phyloP scores from a whole-genome alignment of 2,329 filamentous ascomycete genomes.

The Venturia carpophila region DNA sequence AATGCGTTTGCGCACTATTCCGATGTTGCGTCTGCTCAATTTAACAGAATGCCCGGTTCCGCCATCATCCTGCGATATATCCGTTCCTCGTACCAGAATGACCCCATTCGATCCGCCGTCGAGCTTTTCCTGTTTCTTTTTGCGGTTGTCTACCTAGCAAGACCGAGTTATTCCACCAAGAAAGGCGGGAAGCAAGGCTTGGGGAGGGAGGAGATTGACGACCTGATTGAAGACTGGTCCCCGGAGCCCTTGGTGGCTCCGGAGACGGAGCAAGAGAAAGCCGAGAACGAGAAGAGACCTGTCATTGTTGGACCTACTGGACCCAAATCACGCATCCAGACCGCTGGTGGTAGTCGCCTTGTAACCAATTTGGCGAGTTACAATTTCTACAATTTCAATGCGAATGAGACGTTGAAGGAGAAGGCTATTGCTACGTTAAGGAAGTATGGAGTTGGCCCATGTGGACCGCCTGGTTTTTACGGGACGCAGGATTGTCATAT shows the following conservation, averaged over 20 bases:
- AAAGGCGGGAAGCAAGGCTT: constrained; percentile 85
- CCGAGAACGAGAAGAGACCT: constrained; percentile 75
- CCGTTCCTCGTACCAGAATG: constrained; percentile 94
- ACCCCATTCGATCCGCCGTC: constrained; percentile 86
- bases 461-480: constrained; percentile 95
- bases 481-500: constrained; percentile 97
- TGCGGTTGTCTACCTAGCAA: constrained; percentile 85
- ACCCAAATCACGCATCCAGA: constrained; percentile 80
- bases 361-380: constrained; percentile 90
- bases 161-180: constrained; percentile 84
- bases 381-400: constrained; percentile 97
- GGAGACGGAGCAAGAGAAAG: constrained; percentile 66
- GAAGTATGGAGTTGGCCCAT: constrained; percentile 93
- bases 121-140: constrained; percentile 93
- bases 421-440: constrained; percentile 90
- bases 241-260: constrained; percentile 82
- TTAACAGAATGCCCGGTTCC: constrained; percentile 88
- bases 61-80: constrained; percentile 93
- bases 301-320: constrained; percentile 60
- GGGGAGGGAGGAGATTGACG: constrained; percentile 93
- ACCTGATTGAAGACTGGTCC: constrained; percentile 91
- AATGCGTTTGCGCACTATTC: constrained; percentile 15
- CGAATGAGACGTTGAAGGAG: constrained; percentile 86
- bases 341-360: constrained; percentile 57
- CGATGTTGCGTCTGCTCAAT: constrained; percentile 50